These are phyloP conservation scores for Cladosporium sphaerospermum DNA, from an alignment of 2,329 filamentous ascomycete genomes.

Conservation along the genomic window DNA sequence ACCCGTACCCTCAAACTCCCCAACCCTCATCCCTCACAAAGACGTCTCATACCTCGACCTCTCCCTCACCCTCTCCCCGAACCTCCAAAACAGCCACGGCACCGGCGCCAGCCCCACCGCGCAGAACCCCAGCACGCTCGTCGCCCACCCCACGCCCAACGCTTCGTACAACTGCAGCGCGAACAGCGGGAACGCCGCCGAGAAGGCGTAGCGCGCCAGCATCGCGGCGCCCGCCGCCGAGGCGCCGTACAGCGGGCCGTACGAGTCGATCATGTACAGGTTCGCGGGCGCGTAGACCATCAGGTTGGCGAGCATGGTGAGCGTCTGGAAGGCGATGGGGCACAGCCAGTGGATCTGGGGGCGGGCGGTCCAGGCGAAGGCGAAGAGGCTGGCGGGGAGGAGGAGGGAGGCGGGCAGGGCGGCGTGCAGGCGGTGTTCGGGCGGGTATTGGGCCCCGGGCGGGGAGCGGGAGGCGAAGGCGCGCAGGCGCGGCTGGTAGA, in stretches of 20 bases:
- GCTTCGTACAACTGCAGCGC: slow-evolving; percentile 34
- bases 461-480: slow-evolving; percentile 8
- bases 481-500: slow-evolving; percentile 24
- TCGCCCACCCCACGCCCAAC: slow-evolving; percentile 38
- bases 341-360: slow-evolving; percentile 35
- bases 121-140: slow-evolving; percentile 34
- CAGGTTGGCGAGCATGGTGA: slow-evolving; percentile 19
- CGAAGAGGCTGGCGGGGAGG: slow-evolving; percentile 29
- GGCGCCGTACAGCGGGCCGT: slow-evolving; percentile 35
- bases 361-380: slow-evolving; percentile 31
- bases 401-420: slow-evolving; percentile 28
- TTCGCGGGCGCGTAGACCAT: slow-evolving; percentile 32
- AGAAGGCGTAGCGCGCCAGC: slow-evolving; percentile 26
- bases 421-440: slow-evolving; percentile 29
- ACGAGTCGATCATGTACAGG: slow-evolving; percentile 38
- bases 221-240: slow-evolving; percentile 30
- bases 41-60: slow-evolving; percentile 22
- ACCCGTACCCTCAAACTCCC: too few species aligned
- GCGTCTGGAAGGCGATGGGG: slow-evolving; percentile 26
- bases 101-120: slow-evolving; percentile 27
- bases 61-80: slow-evolving; percentile 18
- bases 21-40: not conserved
- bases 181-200: slow-evolving; percentile 36
- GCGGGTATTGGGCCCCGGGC: slow-evolving; percentile 17
- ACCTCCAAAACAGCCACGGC: slow-evolving; percentile 26